These are phyloP conservation scores for Barnettozyma populi DNA, from an alignment of 805 yeast species.

Conservation along the genomic window DNA sequence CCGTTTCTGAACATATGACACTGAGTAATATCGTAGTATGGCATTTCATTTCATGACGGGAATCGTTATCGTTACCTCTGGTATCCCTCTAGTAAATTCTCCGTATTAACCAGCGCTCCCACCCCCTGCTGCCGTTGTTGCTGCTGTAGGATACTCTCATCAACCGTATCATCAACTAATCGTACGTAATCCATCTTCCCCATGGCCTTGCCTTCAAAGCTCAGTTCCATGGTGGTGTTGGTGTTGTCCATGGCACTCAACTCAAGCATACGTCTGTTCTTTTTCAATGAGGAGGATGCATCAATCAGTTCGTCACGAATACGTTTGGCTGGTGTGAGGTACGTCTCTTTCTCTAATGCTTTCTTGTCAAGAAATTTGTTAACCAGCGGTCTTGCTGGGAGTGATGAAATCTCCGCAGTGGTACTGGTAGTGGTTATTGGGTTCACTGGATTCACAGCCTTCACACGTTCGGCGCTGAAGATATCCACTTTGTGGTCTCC, in stretches of 20 bases:
- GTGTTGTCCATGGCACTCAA: slow-evolving; percentile 5
- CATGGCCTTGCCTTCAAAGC: slow-evolving; percentile 43
- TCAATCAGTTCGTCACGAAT: slow-evolving; percentile 24
- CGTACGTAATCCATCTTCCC: slow-evolving; percentile 37
- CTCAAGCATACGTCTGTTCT: slow-evolving; percentile 21
- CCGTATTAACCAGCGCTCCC: slow-evolving; percentile 26
- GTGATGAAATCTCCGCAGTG: neutral
- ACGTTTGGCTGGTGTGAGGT: slow-evolving; percentile 24
- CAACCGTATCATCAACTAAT: slow-evolving; percentile 28
- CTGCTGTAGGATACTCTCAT: neutral
- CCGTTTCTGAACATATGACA: too few species aligned
- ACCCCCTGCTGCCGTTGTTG: neutral
- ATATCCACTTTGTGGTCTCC: slow-evolving; percentile 18
- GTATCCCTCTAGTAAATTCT: neutral
- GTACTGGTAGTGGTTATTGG: neutral
- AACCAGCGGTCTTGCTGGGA: neutral
- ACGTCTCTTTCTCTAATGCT: slow-evolving; percentile 7
- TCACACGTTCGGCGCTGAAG: slow-evolving; percentile 5
- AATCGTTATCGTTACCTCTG: neutral
- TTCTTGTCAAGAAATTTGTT: slow-evolving; percentile 9
- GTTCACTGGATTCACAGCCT: slow-evolving; percentile 4
- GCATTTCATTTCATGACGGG: neutral
- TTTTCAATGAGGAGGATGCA: slow-evolving; percentile 21
- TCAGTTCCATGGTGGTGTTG: slow-evolving; percentile 31
- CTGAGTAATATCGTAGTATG: too few species aligned